Evolutionary conservation across 352 stramenopile species (phyloP).

Genomic region (Phytopythium helicoides): DNA sequence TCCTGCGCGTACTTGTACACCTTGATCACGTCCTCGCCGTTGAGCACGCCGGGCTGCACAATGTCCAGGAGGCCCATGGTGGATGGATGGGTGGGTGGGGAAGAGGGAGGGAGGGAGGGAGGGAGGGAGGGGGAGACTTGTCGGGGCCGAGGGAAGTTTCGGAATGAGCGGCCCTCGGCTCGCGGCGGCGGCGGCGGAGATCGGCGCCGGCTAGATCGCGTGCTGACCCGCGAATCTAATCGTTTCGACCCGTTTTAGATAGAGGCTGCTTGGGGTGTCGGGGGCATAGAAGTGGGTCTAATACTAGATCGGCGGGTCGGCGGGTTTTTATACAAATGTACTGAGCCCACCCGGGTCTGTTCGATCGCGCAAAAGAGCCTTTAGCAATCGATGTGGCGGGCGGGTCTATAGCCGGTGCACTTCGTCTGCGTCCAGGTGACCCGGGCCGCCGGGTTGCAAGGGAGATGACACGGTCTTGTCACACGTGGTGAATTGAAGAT

Average conservation of each 20-base stretch:
- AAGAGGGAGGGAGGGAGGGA: neutral
- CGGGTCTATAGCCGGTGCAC: constrained; percentile 2
- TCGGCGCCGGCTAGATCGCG: neutral
- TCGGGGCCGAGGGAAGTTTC: constrained; percentile 27
- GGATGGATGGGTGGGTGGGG: constrained; percentile 1
- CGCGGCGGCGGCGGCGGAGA: neutral
- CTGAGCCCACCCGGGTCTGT: neutral
- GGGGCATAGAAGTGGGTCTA: constrained; percentile 10
- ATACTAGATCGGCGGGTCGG: neutral
- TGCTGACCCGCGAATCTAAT: too few relatives aligned
- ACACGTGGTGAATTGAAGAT: constrained; percentile 21
- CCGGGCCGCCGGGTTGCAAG: neutral
- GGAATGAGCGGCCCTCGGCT: constrained; percentile 23
- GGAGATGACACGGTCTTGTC: constrained; percentile 29
- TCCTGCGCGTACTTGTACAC: constrained; percentile 93
- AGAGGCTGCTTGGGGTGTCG: constrained; percentile 13
- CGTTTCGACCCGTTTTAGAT: constrained; percentile 5
- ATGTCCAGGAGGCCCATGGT: constrained; percentile 85
- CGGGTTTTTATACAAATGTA: neutral
- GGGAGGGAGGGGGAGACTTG: constrained; percentile 8
- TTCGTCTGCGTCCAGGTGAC: neutral
- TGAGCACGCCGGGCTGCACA: constrained; percentile 83
- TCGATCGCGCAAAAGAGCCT: neutral
- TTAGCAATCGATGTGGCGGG: constrained; percentile 10
- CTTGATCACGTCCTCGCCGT: constrained; percentile 85